phyloP scores from a whole-genome alignment of 176 grass and related monocot species.

The Luzula sylvatica region DNA sequence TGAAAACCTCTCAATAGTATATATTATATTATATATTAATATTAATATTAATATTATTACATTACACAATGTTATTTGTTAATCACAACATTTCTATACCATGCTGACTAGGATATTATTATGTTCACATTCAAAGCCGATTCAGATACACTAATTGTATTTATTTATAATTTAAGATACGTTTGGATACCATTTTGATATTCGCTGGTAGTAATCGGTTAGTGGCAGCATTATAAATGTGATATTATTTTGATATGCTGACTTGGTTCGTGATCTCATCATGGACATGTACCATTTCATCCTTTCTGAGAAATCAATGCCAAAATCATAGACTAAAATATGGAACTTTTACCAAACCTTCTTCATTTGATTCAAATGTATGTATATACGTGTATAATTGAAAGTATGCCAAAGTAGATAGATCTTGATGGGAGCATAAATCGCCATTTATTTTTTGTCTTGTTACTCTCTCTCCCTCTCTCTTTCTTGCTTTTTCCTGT shows the following conservation, averaged over 20 bases:
- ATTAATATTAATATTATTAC: slow-evolving; percentile 2
- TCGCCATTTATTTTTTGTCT: slow-evolving; percentile 11
- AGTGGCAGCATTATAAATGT: too few species aligned
- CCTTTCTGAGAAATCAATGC: too few species aligned
- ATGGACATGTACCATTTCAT: too few species aligned
- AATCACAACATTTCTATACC: not conserved
- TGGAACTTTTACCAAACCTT: slow-evolving; percentile 2
- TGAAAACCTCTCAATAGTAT: not conserved
- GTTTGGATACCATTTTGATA: too few species aligned
- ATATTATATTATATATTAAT: slow-evolving; percentile 4
- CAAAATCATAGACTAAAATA: slow-evolving; percentile 19
- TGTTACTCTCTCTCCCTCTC: not conserved
- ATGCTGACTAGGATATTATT: not conserved
- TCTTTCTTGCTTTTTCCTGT: slow-evolving; percentile 5
- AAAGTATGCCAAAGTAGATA: not conserved
- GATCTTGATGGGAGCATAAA: not conserved
- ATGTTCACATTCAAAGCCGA: slow-evolving; percentile 1
- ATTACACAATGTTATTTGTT: too few species aligned
- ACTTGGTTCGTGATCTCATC: too few species aligned
- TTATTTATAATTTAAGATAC: too few species aligned
- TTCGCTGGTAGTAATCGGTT: too few species aligned
- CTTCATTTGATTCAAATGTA: too few species aligned
- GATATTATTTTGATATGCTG: too few species aligned
- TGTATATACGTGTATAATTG: not conserved
- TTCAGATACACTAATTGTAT: too few species aligned